These are phyloP conservation scores for Leccinellum rugosiceps DNA, from an alignment of 768 basidiomycete species.

Conservation along the genomic window DNA sequence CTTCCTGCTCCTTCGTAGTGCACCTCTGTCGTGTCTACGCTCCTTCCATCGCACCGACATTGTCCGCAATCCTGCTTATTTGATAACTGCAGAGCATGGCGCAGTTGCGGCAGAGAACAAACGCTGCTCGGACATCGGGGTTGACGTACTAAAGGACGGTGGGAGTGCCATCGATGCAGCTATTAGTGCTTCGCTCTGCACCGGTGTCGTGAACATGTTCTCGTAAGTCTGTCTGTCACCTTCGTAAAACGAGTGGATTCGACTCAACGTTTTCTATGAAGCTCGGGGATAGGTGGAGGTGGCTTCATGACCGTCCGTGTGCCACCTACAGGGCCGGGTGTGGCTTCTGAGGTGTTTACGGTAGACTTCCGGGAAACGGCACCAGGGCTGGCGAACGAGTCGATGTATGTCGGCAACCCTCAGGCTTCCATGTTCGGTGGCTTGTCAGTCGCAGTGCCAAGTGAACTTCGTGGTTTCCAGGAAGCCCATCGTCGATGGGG, in stretches of 20 bases:
- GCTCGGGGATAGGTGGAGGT: slow-evolving; percentile 84
- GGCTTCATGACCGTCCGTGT: slow-evolving; percentile 84
- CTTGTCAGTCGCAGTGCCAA: slow-evolving; percentile 84
- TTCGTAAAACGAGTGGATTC: not conserved
- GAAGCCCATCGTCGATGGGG: slow-evolving; percentile 86
- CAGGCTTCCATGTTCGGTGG: slow-evolving; percentile 66
- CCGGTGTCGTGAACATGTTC: slow-evolving; percentile 86
- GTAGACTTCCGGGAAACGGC: slow-evolving; percentile 91
- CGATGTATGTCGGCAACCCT: slow-evolving; percentile 70
- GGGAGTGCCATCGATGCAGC: slow-evolving; percentile 92
- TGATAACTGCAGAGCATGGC: slow-evolving; percentile 63
- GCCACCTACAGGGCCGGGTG: slow-evolving; percentile 45
- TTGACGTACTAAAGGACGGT: slow-evolving; percentile 70
- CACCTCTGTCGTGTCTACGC: not conserved
- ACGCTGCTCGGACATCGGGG: slow-evolving; percentile 82
- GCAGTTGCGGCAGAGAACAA: slow-evolving; percentile 90
- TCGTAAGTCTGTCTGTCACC: slow-evolving; percentile 48
- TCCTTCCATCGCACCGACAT: not conserved
- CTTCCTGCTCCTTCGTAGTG: slow-evolving; percentile 1
- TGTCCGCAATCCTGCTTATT: slow-evolving; percentile 51
- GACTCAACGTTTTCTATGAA: slow-evolving; percentile 20
- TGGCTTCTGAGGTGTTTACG: slow-evolving; percentile 57
- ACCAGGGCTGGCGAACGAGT: slow-evolving; percentile 64
- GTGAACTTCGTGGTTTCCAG: slow-evolving; percentile 84
- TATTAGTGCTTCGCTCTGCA: slow-evolving; percentile 75